Conservation (phyloP, 768 basidiomycete genomes). For the Mycena galericulata region DNA sequence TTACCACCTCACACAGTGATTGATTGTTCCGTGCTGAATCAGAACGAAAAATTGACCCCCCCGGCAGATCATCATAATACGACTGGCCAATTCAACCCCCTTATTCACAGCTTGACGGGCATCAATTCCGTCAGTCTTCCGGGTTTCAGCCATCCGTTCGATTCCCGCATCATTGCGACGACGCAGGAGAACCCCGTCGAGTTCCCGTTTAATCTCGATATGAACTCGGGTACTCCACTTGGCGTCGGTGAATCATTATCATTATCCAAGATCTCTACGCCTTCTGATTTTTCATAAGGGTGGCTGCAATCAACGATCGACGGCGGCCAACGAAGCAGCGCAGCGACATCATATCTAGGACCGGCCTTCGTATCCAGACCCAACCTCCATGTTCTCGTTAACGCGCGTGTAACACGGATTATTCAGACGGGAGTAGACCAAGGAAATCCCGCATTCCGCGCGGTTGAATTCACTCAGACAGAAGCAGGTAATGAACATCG, state of each 20-base stretch:
- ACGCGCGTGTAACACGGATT: conserved; percentile 36
- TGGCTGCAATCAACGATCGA: conserved; percentile 41
- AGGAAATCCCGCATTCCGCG: conserved; percentile 11
- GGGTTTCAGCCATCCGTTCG: too few species aligned
- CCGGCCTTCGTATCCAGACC: conserved; percentile 36
- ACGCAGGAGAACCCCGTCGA: conserved; percentile 39
- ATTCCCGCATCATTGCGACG: too few species aligned
- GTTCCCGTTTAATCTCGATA: conserved; percentile 52
- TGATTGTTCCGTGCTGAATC: not conserved
- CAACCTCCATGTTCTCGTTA: conserved; percentile 43
- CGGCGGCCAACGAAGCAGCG: conserved; percentile 38
- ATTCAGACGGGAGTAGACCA: conserved; percentile 16
- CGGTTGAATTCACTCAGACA: conserved; percentile 14
- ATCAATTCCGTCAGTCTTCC: too few species aligned
- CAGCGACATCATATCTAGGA: conserved; percentile 45
- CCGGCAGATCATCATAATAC: conserved; percentile 48
- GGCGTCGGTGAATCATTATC: conserved; percentile 53
- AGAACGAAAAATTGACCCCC: conserved; percentile 48
- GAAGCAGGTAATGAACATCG: not conserved
- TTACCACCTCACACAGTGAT: not conserved
- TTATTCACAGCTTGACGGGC: too few species aligned
- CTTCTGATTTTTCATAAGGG: conserved; percentile 26
- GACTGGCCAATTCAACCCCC: conserved; percentile 46
- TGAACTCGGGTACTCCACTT: conserved; percentile 49
- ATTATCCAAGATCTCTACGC: too few species aligned